A percentile compares a stretch with the other conserved stretches of the same genome.
These are phyloP conservation scores for Klebsormidium nitens DNA, from an alignment of 139 green algal species.

Conservation along the genomic window DNA sequence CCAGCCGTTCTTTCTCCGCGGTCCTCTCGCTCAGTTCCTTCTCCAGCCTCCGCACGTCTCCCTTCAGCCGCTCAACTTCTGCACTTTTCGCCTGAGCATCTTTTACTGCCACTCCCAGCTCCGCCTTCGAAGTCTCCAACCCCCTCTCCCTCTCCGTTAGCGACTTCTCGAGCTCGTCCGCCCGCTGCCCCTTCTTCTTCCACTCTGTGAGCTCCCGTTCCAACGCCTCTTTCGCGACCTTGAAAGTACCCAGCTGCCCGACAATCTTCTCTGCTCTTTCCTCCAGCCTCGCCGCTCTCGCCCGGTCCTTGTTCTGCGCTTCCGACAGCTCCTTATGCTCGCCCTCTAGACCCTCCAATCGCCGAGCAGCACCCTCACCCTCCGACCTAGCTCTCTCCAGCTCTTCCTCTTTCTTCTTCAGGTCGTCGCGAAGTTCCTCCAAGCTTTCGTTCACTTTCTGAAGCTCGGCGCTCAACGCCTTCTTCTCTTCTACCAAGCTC, in stretches of 20 bases:
- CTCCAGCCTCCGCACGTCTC: not conserved
- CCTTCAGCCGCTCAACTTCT: conserved; percentile 2
- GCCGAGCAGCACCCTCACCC: not conserved
- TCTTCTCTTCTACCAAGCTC: no score
- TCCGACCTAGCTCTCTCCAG: not conserved
- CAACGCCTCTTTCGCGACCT: not conserved
- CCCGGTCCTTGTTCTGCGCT: not conserved
- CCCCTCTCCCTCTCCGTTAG: not conserved
- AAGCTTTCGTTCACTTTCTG: no score
- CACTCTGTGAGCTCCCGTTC: not conserved
- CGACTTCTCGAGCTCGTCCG: not conserved
- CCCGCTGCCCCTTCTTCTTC: not conserved
- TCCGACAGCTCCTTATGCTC: not conserved
- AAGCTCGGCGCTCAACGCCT: no score
- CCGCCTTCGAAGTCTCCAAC: no score
- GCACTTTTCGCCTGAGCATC: not conserved
- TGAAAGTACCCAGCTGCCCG: not conserved
- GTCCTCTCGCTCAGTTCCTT: not conserved
- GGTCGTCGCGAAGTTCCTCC: no score
- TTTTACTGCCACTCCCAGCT: no score
- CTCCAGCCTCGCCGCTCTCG: not conserved
- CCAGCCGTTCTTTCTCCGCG: not conserved
- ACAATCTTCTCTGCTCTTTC: conserved; percentile 1
- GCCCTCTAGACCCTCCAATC: not conserved
- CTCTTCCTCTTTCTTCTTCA: not conserved